These are phyloP conservation scores for Pythium aphanidermatum DNA, from an alignment of 352 stramenopile species.

Conservation along the genomic window DNA sequence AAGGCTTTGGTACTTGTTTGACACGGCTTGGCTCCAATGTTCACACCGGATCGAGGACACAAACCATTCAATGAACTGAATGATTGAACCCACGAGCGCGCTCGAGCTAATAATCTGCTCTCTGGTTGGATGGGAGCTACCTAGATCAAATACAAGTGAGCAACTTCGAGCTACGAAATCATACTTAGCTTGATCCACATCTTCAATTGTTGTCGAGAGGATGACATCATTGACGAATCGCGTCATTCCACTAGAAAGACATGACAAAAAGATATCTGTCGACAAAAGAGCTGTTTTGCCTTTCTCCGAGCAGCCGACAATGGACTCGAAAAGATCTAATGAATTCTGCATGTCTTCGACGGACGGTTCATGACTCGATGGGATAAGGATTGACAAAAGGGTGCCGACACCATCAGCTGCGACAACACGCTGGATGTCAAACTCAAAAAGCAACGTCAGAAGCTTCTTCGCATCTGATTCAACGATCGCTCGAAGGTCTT, in stretches of 20 bases:
- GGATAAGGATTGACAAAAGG: constrained; percentile 36
- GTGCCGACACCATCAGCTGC: constrained; percentile 54
- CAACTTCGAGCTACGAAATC: constrained; percentile 47
- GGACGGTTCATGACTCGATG: constrained; percentile 5
- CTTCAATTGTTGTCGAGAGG: constrained; percentile 9
- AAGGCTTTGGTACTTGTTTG: constrained; percentile 15
- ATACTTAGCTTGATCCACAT: constrained; percentile 27
- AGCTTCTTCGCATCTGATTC: constrained; percentile 29
- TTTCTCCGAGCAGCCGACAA: constrained; percentile 35
- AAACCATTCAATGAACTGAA: constrained; percentile 18
- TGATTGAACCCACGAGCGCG: constrained; percentile 8
- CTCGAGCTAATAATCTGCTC: constrained; percentile 43
- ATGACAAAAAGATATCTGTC: constrained; percentile 36
- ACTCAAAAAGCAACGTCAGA: constrained; percentile 48
- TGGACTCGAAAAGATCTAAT: constrained; percentile 57
- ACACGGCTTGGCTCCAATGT: not conserved
- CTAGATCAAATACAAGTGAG: constrained; percentile 44
- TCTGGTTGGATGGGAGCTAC: constrained; percentile 25
- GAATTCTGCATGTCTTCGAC: constrained; percentile 34
- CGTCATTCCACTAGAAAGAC: constrained; percentile 27
- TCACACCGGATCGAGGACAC: not conserved
- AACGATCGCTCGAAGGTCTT: not conserved
- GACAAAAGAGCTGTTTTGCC: constrained; percentile 50
- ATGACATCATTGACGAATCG: constrained; percentile 5
- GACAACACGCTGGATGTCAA: constrained; percentile 62